Evolutionary conservation across 768 basidiomycete species (phyloP).

Genomic region (Leucogyrophana mollusca): DNA sequence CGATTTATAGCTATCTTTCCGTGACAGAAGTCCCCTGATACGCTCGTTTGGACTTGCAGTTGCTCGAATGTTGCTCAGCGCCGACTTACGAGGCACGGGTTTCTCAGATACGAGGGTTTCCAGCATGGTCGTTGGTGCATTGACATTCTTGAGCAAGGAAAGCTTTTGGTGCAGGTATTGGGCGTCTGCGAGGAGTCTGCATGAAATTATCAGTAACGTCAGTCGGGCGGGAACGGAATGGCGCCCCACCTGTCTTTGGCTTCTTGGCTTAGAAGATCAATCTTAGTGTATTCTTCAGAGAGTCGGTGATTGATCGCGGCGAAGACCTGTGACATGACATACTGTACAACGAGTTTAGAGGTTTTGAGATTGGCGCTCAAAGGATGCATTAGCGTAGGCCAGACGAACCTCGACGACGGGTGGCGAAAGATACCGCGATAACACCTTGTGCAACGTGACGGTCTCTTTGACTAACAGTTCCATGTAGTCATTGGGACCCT

Average conservation of each 20-base stretch:
- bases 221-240: conserved; percentile 10
- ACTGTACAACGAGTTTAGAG: conserved; percentile 42
- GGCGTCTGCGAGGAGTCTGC: conserved; percentile 79
- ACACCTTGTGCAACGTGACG: conserved; percentile 91
- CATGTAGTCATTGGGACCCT: conserved; percentile 87
- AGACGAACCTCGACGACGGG: conserved; percentile 74
- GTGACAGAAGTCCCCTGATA: conserved; percentile 35
- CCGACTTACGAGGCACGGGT: conserved; percentile 41
- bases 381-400: conserved; percentile 10
- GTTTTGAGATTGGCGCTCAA: conserved; percentile 9
- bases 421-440: conserved; percentile 82
- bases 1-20: conserved; percentile 21
- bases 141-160: conserved; percentile 69
- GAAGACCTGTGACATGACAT: conserved; percentile 94
- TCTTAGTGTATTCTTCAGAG: conserved; percentile 79
- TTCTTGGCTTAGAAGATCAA: conserved; percentile 79
- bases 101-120: conserved; percentile 87
- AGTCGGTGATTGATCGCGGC: conserved; percentile 90
- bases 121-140: conserved; percentile 72
- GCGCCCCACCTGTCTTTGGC: conserved; percentile 75
- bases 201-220: conserved; percentile 11
- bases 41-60: conserved; percentile 32
- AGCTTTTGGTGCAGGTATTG: conserved; percentile 76
- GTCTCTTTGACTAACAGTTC: conserved; percentile 93
- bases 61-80: conserved; percentile 21